Conservation (phyloP, 352 stramenopile genomes). For the Phytophthora constricta region DNA sequence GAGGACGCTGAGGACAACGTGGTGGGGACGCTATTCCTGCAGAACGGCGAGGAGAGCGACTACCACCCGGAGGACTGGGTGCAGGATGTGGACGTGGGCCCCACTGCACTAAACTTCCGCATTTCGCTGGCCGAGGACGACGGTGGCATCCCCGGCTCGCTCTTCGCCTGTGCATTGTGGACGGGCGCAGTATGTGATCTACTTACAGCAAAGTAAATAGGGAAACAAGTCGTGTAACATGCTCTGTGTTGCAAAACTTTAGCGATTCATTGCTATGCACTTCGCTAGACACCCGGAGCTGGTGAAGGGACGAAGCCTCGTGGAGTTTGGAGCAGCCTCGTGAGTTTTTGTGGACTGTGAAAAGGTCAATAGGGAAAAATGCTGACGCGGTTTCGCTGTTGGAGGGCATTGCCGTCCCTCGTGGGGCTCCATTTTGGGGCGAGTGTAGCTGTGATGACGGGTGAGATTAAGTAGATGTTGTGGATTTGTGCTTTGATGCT, state of each 20-base stretch:
- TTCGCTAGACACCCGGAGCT: slow-evolving; percentile 45
- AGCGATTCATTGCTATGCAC: slow-evolving; percentile 55
- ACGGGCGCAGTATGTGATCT: slow-evolving; percentile 43
- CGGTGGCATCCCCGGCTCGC: slow-evolving; percentile 51
- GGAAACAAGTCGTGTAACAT: slow-evolving; percentile 2
- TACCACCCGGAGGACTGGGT: slow-evolving; percentile 53
- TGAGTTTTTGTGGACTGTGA: slow-evolving; percentile 19
- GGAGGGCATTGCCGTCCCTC: slow-evolving; percentile 53
- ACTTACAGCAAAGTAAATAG: background rate
- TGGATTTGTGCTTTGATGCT: background rate
- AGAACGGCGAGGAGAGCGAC: slow-evolving; percentile 47
- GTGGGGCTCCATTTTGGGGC: slow-evolving; percentile 53
- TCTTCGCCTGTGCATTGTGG: slow-evolving; percentile 59
- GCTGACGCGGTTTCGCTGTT: slow-evolving; percentile 2
- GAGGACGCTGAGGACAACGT: slow-evolving; percentile 38
- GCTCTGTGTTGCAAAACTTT: background rate
- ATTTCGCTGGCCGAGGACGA: slow-evolving; percentile 58
- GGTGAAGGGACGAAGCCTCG: slow-evolving; percentile 34
- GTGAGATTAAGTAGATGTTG: slow-evolving; percentile 11
- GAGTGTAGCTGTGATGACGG: slow-evolving; percentile 49
- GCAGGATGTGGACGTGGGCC: slow-evolving; percentile 38
- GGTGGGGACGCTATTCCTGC: slow-evolving; percentile 43
- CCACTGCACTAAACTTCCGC: slow-evolving; percentile 29
- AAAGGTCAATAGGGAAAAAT: background rate
- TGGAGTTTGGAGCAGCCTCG: slow-evolving; percentile 65